Evolutionary conservation across 73 alveolate genomes (phyloP), one percentile per base, ranked within the genome.

Genomic region (Tetrahymena elliotti): DNA sequence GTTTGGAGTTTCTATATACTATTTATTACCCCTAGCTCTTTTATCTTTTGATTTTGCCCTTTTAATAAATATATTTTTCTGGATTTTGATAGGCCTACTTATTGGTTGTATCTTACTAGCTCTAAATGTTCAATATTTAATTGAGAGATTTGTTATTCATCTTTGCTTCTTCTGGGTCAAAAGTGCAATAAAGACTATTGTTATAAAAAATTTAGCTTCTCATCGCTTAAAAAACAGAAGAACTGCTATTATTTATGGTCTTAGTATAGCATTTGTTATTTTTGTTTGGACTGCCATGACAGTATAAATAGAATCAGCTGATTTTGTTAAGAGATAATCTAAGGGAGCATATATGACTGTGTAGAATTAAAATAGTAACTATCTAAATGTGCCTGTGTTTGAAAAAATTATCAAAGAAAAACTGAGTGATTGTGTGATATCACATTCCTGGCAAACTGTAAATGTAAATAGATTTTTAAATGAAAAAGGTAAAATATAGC

Each of bases 1-100:
- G 83, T 98, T 98, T 97, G 99, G 99, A 4, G 96, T 99, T 34
- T 95, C 99, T 10, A 98, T 99, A 82, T 99, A 98, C 95, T 99
- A 98, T 96, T 98, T 98, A 94, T 96, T 99, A 84, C 99, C 99
- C 16, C 93, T 98, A 53, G 97, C 99, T 18, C 94, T 99, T 94
- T 95, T 99, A 8, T 97, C 99, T 33, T 53, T 98, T 83, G 97
- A 98, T 95, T 96, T 98, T 93, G 98, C 98, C 36, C 93, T 98
- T 97, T 93, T 99, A 33, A 97, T 98, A 24, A 93, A 96, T 33
- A 98, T 99, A 41, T 99, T 99, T 98, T 97, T 99, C 96, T 96
- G 98, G 93, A 98, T 99, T 39, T 96, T 99, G 41, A 93, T 98
- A 34, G 99, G 99, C 24, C 96, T 99, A 98, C 93, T 99, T 31